Evolutionary conservation across 495 filamentous ascomycete genomes (phyloP).

Genomic region (Aspergillus saccharolyticus): DNA sequence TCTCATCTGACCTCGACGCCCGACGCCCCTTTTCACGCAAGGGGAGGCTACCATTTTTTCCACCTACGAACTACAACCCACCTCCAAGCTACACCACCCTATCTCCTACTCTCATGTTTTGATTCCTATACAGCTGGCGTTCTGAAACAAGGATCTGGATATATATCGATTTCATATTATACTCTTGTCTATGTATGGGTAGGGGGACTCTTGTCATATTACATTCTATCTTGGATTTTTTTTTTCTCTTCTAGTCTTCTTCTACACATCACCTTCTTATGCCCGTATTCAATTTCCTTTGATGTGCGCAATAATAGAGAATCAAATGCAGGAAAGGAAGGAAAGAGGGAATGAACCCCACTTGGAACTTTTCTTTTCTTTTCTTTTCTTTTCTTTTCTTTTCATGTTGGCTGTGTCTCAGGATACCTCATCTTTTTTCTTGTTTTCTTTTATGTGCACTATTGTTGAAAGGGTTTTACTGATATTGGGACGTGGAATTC

Average conservation of each 20-base stretch:
- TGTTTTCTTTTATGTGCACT: too few relatives aligned
- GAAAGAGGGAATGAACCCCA: too few relatives aligned
- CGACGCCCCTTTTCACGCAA: background rate
- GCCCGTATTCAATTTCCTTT: slow-evolving; percentile 19
- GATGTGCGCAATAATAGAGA: background rate
- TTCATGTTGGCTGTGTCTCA: too few relatives aligned
- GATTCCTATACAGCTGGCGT: slow-evolving; percentile 12
- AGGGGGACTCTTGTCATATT: background rate
- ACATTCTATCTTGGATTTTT: slow-evolving; percentile 15
- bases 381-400: too few relatives aligned
- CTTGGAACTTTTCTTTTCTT: too few relatives aligned
- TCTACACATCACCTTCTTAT: slow-evolving; percentile 18
- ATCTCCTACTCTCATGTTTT: slow-evolving; percentile 5
- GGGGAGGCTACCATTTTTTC: too few relatives aligned
- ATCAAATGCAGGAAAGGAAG: too few relatives aligned
- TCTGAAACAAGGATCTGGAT: slow-evolving; percentile 1
- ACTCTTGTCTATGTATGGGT: background rate
- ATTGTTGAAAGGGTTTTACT: too few relatives aligned
- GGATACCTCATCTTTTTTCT: too few relatives aligned
- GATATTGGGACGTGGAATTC: too few relatives aligned
- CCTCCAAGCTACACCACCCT: background rate
- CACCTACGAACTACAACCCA: too few relatives aligned
- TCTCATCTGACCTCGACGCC: background rate
- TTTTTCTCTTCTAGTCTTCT: slow-evolving; percentile 28
- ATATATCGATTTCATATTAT: slow-evolving; percentile 6